phyloP scores from a whole-genome alignment of 768 basidiomycete species.

The Phaeotremella fagi region DNA sequence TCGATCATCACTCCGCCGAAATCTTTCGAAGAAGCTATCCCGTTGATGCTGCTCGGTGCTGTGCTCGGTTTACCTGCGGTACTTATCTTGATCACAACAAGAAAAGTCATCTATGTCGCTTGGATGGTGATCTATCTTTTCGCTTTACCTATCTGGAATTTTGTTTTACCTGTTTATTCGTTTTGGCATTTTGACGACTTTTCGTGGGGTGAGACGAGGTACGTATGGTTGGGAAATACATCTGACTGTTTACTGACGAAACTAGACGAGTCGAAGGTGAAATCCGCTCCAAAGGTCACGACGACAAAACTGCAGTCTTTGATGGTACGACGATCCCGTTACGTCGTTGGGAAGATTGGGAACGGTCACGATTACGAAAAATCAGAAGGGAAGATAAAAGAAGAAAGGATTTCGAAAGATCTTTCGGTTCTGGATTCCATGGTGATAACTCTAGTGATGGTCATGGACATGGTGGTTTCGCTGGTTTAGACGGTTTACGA shows the following conservation, averaged over 20 bases:
- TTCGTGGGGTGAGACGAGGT: conserved; percentile 99
- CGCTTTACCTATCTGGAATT: conserved; percentile 94
- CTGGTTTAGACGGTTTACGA: conserved; percentile 8
- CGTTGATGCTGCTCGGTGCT: conserved; percentile 77
- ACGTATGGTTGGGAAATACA: conserved; percentile 9
- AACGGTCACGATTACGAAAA: conserved; percentile 87
- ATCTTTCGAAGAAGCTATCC: conserved; percentile 87
- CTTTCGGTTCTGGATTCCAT: conserved; percentile 46
- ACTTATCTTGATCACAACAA: conserved; percentile 85
- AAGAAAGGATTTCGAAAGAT: conserved; percentile 71
- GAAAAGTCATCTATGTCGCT: conserved; percentile 90
- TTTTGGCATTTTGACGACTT: conserved; percentile 99
- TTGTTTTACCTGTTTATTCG: conserved; percentile 85
- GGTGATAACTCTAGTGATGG: conserved; percentile 17
- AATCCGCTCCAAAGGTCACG: conserved; percentile 69
- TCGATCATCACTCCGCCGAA: conserved; percentile 75
- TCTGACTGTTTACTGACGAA: not conserved
- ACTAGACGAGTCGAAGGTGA: conserved; percentile 92
- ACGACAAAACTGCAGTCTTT: conserved; percentile 55
- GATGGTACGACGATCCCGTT: conserved; percentile 69
- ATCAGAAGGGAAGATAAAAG: conserved; percentile 66
- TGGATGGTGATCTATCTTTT: conserved; percentile 96
- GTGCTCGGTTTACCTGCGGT: conserved; percentile 91
- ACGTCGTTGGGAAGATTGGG: conserved; percentile 99
- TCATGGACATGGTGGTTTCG: conserved; percentile 1